Evolutionary conservation across 345 rosid species (phyloP), one percentile per base, ranked within the genome.

Genomic region (Citrus maxima): DNA sequence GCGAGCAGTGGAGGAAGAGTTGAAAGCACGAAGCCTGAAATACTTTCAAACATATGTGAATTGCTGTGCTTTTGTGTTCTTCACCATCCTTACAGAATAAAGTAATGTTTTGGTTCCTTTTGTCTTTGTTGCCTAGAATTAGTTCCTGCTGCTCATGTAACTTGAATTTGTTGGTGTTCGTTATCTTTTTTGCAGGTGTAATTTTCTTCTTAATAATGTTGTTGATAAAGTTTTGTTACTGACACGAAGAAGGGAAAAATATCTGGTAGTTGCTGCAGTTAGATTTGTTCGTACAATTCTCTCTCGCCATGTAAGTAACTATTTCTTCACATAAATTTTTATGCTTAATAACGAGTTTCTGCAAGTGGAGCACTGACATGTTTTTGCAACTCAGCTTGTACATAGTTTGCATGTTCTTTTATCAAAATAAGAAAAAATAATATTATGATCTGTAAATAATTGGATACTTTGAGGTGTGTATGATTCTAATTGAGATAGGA

Each of bases 221-320:
- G 76, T 89, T 75, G 98, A 97, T 85, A 93, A 94, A 86, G 93
- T 97, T 80, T 82, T 94, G 86, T 83, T 88, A 75, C 93, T 97
- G 73, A 92, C 93, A 6, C 89, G 58, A 75, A 92, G 99, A 85
- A 90, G 88, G 86, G 99, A 97, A 88, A 97, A 88, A 78, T 94
- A 91, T 85, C 90, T 97, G 19, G 97, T 93, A 81, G 95, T 91
- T 82, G 98, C 99, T 76, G 97, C 98, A 38, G 85, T 97, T 81
- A 92, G 98, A 51, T 93, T 97, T 90, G 85, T 97, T 69, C 99
- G 99, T 76, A 93, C 96, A 40, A 88, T 97, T 78, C 93, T 97
- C 78, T 84, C 93, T 62, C 91, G 89, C 63, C 94, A 87, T 84
- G 98, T 93, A 84, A 88, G 99, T 88, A 58, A 62, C 16, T 10